phyloP scores from a whole-genome alignment of 2,329 filamentous ascomycete species.

The Aspergillus eucalypticola region DNA sequence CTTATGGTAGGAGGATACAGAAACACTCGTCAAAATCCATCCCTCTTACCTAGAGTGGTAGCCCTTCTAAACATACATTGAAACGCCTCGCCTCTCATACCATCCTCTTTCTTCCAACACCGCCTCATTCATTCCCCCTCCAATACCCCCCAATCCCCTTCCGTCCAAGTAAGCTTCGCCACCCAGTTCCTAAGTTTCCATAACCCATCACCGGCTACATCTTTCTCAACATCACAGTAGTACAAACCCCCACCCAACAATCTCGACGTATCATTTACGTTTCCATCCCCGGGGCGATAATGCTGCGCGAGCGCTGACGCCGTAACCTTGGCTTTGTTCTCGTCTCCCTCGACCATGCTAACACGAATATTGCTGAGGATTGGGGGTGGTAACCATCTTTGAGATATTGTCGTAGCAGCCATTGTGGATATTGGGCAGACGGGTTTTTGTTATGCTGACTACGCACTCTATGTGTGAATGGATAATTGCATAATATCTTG shows the following conservation, averaged over 20 bases:
- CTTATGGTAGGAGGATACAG: too few relatives aligned
- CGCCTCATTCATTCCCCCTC: background rate
- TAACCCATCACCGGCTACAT: slow-evolving; percentile 26
- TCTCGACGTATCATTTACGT: slow-evolving; percentile 20
- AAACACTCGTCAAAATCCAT: too few relatives aligned
- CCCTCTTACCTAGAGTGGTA: too few relatives aligned
- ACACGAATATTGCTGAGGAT: slow-evolving; percentile 26
- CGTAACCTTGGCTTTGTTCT: slow-evolving; percentile 16
- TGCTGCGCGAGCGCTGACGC: slow-evolving; percentile 25
- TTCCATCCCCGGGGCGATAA: slow-evolving; percentile 27
- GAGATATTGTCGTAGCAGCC: slow-evolving; percentile 22
- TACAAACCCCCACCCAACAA: slow-evolving; percentile 31
- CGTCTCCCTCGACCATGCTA: slow-evolving; percentile 12
- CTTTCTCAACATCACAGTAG: slow-evolving; percentile 24
- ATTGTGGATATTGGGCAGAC: slow-evolving; percentile 20
- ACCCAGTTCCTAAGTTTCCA: slow-evolving; percentile 39
- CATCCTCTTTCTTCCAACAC: too few relatives aligned
- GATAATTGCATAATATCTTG: too few relatives aligned
- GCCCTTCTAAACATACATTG: too few relatives aligned
- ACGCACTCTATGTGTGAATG: too few relatives aligned
- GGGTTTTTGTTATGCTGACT: too few relatives aligned
- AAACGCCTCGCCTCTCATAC: too few relatives aligned
- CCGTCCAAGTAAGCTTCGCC: slow-evolving; percentile 33
- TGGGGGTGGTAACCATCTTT: slow-evolving; percentile 33
- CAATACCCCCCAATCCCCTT: slow-evolving; percentile 16